phyloP scores from a whole-genome alignment of 1,284 basidiomycete genomes.

The Cryptococcus sp. region DNA sequence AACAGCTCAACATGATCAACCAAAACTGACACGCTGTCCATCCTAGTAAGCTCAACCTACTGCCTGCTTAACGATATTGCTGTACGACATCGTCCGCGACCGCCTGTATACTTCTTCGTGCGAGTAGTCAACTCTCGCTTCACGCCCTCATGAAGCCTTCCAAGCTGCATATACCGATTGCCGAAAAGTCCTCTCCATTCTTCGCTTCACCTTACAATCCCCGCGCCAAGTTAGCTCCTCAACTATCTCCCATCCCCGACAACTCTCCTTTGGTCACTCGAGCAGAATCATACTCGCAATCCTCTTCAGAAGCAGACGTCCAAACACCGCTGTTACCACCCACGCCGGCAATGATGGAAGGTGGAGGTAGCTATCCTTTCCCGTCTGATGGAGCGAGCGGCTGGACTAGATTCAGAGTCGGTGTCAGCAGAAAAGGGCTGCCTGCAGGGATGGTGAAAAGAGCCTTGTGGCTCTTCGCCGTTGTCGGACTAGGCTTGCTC shows the following conservation, averaged over 20 bases:
- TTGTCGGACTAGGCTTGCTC: not conserved
- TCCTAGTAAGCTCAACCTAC: too few species aligned
- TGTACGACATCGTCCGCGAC: too few species aligned
- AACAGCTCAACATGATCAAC: too few species aligned
- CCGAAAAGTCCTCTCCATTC: not conserved
- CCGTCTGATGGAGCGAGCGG: not conserved
- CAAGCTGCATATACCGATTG: not conserved
- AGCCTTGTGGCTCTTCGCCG: not conserved
- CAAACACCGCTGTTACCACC: slow-evolving; percentile 7
- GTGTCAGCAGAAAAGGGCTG: not conserved
- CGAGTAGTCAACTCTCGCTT: not conserved
- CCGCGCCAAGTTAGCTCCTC: not conserved
- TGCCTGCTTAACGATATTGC: too few species aligned
- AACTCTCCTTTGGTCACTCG: not conserved
- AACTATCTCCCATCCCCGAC: not conserved
- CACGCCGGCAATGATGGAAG: slow-evolving; percentile 3
- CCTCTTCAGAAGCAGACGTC: not conserved
- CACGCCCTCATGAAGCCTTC: not conserved
- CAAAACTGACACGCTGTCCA: too few species aligned
- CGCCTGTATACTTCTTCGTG: not conserved
- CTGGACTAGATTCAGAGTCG: not conserved
- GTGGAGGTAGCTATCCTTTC: slow-evolving; percentile 10
- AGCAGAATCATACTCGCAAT: not conserved
- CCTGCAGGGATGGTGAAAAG: not conserved
- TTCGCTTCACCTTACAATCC: not conserved